These are phyloP conservation scores for Colletotrichum salicis DNA, from an alignment of 2,329 filamentous ascomycete genomes.

Conservation along the genomic window DNA sequence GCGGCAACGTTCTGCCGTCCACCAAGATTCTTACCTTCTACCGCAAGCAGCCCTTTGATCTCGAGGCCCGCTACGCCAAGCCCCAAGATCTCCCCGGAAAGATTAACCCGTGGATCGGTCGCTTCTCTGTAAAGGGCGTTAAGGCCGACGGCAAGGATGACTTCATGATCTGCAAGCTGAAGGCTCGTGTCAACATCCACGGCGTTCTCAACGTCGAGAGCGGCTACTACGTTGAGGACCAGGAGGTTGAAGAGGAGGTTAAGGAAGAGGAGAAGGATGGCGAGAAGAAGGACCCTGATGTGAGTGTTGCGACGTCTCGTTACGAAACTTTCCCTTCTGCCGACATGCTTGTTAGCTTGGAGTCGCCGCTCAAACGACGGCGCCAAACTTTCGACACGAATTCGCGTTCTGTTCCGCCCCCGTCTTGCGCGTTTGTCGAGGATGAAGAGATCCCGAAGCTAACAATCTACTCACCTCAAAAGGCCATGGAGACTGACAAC, in stretches of 20 bases:
- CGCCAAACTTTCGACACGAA: background rate
- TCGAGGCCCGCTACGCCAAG: constrained; percentile 93
- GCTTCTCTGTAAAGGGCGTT: constrained; percentile 97
- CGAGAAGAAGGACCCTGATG: constrained; percentile 76
- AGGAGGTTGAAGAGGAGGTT: constrained; percentile 94
- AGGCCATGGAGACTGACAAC: constrained; percentile 89
- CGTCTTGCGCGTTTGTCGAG: constrained; percentile 3
- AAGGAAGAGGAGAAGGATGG: constrained; percentile 72
- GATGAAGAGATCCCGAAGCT: constrained; percentile 37
- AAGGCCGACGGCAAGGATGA: constrained; percentile 93
- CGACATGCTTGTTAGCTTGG: constrained; percentile 1
- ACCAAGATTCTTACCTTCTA: constrained; percentile 99
- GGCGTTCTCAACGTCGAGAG: constrained; percentile 96
- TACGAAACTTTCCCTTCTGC: constrained; percentile 11
- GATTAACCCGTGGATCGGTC: constrained; percentile 92
- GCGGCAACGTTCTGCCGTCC: constrained; percentile 94
- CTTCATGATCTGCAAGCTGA: constrained; percentile 99
- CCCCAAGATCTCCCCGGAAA: constrained; percentile 89
- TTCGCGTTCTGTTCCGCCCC: background rate
- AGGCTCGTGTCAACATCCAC: constrained; percentile 95
- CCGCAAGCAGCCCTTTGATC: constrained; percentile 95
- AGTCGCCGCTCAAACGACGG: constrained; percentile 25
- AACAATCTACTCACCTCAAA: constrained; percentile 38
- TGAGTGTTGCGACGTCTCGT: constrained; percentile 59
- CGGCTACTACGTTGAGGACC: constrained; percentile 97